phyloP scores from a whole-genome alignment of 73 alveolate genomes.

The Blepharisma japonicum region DNA sequence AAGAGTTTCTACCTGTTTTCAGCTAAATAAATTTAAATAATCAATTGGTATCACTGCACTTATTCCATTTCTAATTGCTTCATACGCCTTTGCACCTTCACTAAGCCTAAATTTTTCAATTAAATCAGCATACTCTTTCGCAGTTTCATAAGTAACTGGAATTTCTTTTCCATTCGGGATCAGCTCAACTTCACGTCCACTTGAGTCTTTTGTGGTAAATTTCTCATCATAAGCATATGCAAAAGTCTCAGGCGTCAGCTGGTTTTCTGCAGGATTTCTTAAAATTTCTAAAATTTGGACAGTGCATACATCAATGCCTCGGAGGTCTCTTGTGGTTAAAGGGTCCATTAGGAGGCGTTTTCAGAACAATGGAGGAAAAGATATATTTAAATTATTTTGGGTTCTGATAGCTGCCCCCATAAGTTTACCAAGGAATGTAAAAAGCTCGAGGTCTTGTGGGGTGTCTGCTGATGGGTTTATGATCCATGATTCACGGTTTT shows the following conservation, averaged over 20 bases:
- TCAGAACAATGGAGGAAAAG: constrained; percentile 51
- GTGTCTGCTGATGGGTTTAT: constrained; percentile 80
- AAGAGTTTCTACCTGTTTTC: constrained; percentile 81
- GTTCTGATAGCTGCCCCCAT: constrained; percentile 83
- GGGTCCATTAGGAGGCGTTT: constrained; percentile 38
- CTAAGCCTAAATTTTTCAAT: constrained; percentile 59
- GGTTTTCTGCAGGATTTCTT: constrained; percentile 32
- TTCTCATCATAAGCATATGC: neutral
- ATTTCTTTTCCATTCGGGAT: constrained; percentile 65
- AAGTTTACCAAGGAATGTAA: constrained; percentile 78
- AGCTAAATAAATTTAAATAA: constrained; percentile 56
- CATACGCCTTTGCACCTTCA: constrained; percentile 63
- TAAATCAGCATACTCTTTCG: constrained; percentile 49
- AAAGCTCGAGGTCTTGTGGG: constrained; percentile 77
- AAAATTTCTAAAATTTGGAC: constrained; percentile 39
- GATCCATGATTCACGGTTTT: constrained; percentile 81
- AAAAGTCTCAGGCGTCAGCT: constrained; percentile 15
- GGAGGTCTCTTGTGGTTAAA: constrained; percentile 33
- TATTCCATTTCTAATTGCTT: constrained; percentile 69
- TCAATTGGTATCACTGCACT: constrained; percentile 67
- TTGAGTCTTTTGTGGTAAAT: constrained; percentile 73
- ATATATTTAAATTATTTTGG: constrained; percentile 28
- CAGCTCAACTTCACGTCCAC: constrained; percentile 76
- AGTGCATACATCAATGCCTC: constrained; percentile 39
- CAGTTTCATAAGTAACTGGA: constrained; percentile 53